Evolutionary conservation across 2,329 filamentous ascomycete species (phyloP).

Genomic region (Penicillium crustosum): DNA sequence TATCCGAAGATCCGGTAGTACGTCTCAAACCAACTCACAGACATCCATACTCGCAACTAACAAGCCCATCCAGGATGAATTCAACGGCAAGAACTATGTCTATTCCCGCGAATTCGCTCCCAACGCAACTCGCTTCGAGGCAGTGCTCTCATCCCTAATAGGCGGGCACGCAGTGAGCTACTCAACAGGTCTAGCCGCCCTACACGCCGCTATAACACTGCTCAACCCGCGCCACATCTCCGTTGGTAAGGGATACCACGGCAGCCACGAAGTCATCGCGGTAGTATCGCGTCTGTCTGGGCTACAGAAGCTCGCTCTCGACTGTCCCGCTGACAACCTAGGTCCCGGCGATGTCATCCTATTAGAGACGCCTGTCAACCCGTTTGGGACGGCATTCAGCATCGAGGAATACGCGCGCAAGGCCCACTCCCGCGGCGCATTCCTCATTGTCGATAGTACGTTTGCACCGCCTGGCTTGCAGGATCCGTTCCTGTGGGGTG

Average conservation of each 20-base stretch:
- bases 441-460: constrained; percentile 79
- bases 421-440: constrained; percentile 64
- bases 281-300: constrained; percentile 74
- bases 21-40: constrained; percentile 22
- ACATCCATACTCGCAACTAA: background rate
- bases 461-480: constrained; percentile 89
- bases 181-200: constrained; percentile 77
- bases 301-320: constrained; percentile 69
- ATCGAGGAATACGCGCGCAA: constrained; percentile 67
- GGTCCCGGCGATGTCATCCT: constrained; percentile 71
- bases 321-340: constrained; percentile 64
- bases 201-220: constrained; percentile 79
- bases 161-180: constrained; percentile 68
- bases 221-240: constrained; percentile 80
- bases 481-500: constrained; percentile 76
- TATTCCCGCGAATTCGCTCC: constrained; percentile 82
- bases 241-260: constrained; percentile 85
- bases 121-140: constrained; percentile 81
- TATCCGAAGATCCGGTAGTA: constrained; percentile 56
- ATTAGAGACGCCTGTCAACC: constrained; percentile 89
- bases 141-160: constrained; percentile 74
- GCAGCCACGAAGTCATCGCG: constrained; percentile 81
- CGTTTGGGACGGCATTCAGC: constrained; percentile 73
- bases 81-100: constrained; percentile 56
- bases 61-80: constrained; percentile 17